phyloP scores from a whole-genome alignment of 768 basidiomycete species.

The Tubosaeta sp. region DNA sequence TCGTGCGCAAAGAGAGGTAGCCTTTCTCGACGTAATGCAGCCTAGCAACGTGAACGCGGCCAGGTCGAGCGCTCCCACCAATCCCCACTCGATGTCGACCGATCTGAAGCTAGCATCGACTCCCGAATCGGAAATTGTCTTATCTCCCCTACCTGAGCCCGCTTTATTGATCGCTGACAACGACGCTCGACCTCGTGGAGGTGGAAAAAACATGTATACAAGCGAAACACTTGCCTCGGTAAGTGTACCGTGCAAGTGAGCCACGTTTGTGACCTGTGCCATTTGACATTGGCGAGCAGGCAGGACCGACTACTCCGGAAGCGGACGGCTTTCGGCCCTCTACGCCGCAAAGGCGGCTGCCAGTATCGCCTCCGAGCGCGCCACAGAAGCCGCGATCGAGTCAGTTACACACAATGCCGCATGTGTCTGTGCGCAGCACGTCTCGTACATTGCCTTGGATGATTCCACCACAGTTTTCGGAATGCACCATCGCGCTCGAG shows the following conservation, averaged over 20 bases:
- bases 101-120: constrained; percentile 14
- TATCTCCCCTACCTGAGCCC: constrained; percentile 28
- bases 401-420: constrained; percentile 6
- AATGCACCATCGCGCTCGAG: background rate
- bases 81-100: constrained; percentile 7
- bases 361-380: constrained; percentile 18
- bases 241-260: constrained; percentile 12
- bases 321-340: constrained; percentile 3
- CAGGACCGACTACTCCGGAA: background rate
- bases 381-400: constrained; percentile 25
- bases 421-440: constrained; percentile 14
- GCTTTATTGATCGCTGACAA: constrained; percentile 6
- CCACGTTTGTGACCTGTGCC: background rate
- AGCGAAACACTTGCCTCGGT: constrained; percentile 9
- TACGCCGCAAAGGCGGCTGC: constrained; percentile 21
- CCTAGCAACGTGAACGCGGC: constrained; percentile 9
- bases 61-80: background rate
- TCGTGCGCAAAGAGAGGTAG: constrained; percentile 7
- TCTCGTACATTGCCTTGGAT: constrained; percentile 29
- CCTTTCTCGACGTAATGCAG: constrained; percentile 4
- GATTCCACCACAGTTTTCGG: constrained; percentile 15
- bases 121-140: constrained; percentile 19
- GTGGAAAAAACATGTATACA: constrained; percentile 8
- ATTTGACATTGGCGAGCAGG: background rate
- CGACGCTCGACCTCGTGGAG: constrained; percentile 13